Base-by-base conservation (phyloP, 345 rosid genomes). In the Pistacia atlantica region DNA sequence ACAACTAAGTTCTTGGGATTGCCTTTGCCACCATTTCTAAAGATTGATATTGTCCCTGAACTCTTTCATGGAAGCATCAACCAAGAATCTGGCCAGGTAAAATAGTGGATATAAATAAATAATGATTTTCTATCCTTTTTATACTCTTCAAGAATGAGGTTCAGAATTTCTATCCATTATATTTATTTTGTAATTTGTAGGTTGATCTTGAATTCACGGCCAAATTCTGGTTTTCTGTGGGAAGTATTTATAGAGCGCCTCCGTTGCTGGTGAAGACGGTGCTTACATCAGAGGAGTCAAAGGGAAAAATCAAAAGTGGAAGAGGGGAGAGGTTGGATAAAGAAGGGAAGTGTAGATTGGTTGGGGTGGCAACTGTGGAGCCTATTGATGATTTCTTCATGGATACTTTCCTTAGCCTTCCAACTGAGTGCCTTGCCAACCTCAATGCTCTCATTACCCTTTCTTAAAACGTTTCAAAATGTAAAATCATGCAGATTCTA, bases 291-390 rank as follows among this genome's bases (percentile, higher is more conserved):
- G 98, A 92, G 81, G 92, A 91, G 45, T 88, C 97, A 0, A 83
- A 22, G 3, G 94, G 97, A 48, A 75, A 69, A 66, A 83, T 77
- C 11, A 89, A 91, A 81, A 86, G 87, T 56, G 92, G 92, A 46
- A 79, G 74, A 79, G 98, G 97, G 57, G 89, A 90, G 82, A 83
- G 97, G 60, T 45, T 91, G 85, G 85, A 89, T 55, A 77, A 28
- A 63, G 85, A 83, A 83, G 97, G 97, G 62, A 89, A 84, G 65
- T 95, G 98, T 80, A 90, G 93, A 67, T 82, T 95, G 81, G 97
- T 90, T 35, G 97, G 98, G 4, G 93, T 95, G 3, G 95, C 97
- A 3, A 79, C 65, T 18, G 94, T 93, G 4, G 91, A 88, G 9
- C 86, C 90, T 1, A 81, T 90, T 3, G 85, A 89, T 70, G 99